phyloP scores from a whole-genome alignment of 2,329 filamentous ascomycete genomes.

The Helotiales sp. region DNA sequence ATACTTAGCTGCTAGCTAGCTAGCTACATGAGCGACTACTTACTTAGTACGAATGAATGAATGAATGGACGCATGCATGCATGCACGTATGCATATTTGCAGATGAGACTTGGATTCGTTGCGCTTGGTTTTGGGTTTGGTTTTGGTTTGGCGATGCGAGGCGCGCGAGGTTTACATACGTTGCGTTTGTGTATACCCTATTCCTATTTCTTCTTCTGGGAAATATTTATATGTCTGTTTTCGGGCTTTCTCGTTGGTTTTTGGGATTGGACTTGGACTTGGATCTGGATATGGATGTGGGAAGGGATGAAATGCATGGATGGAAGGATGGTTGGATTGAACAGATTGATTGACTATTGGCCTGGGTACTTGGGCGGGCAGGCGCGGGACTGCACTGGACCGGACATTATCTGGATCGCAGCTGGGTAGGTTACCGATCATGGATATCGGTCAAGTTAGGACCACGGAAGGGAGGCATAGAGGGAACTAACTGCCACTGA shows the following conservation, averaged over 20 bases:
- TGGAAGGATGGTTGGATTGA: too few relatives aligned
- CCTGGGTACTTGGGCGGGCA: neutral
- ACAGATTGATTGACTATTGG: neutral
- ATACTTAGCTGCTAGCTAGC: too few relatives aligned
- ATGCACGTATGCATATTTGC: too few relatives aligned
- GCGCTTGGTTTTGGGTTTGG: neutral
- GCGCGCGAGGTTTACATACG: neutral
- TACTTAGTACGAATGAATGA: neutral
- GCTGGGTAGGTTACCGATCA: too few relatives aligned
- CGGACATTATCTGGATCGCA: too few relatives aligned
- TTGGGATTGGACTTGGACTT: neutral
- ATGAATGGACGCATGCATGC: constrained; percentile 1
- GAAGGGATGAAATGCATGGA: too few relatives aligned
- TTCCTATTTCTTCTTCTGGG: neutral
- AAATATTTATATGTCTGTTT: neutral
- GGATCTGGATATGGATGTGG: too few relatives aligned
- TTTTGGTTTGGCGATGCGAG: neutral
- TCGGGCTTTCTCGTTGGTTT: neutral
- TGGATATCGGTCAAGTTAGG: too few relatives aligned
- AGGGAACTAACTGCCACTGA: too few relatives aligned
- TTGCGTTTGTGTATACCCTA: constrained; percentile 12
- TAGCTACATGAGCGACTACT: neutral
- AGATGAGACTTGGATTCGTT: neutral
- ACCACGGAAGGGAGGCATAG: too few relatives aligned
- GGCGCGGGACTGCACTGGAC: neutral